Percentiles rank a stretch among this genome's conserved stretches.
Evolutionary conservation across 2,329 filamentous ascomycete species (phyloP).

Genomic region (Fusarium haematococcum): DNA sequence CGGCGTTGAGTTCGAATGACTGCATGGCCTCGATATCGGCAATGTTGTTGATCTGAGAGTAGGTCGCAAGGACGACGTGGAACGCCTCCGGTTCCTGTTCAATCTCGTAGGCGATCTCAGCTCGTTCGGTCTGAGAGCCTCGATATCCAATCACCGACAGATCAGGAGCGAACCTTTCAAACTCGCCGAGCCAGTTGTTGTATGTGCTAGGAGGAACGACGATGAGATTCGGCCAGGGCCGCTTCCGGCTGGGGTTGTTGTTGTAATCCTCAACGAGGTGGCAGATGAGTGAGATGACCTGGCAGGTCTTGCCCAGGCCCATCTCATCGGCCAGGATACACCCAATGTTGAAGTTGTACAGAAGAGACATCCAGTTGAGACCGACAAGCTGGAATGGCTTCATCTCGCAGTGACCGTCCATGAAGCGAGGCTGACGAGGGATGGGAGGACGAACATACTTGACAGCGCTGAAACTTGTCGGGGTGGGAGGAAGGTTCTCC

Average conservation of each 20-base stretch:
- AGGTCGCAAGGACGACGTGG: conserved; percentile 70
- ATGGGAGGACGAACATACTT: conserved; percentile 59
- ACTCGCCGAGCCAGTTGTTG: conserved; percentile 96
- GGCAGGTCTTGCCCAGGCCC: conserved; percentile 96
- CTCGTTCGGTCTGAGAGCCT: conserved; percentile 75
- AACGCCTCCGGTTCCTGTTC: conserved; percentile 75
- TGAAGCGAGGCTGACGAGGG: conserved; percentile 76
- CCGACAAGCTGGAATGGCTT: conserved; percentile 96
- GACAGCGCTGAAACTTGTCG: conserved; percentile 51
- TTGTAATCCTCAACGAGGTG: conserved; percentile 78
- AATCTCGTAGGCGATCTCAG: conserved; percentile 73
- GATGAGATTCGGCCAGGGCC: conserved; percentile 80
- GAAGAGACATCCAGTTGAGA: conserved; percentile 90
- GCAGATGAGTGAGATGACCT: conserved; percentile 92
- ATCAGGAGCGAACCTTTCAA: conserved; percentile 84
- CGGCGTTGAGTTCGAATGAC: conserved; percentile 61
- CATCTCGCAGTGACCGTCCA: conserved; percentile 81
- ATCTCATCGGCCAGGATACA: conserved; percentile 98
- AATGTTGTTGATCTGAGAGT: conserved; percentile 67
- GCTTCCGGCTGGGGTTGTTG: conserved; percentile 33
- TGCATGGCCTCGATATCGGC: conserved; percentile 65
- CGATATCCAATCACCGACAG: conserved; percentile 79
- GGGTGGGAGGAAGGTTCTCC: conserved; percentile 56
- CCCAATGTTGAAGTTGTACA: conserved; percentile 83
- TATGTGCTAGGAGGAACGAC: conserved; percentile 94